Percentiles rank a stretch among this genome's conserved stretches.
These are phyloP conservation scores for Aspergillus persii DNA, from an alignment of 2,329 filamentous ascomycete genomes.

Conservation along the genomic window DNA sequence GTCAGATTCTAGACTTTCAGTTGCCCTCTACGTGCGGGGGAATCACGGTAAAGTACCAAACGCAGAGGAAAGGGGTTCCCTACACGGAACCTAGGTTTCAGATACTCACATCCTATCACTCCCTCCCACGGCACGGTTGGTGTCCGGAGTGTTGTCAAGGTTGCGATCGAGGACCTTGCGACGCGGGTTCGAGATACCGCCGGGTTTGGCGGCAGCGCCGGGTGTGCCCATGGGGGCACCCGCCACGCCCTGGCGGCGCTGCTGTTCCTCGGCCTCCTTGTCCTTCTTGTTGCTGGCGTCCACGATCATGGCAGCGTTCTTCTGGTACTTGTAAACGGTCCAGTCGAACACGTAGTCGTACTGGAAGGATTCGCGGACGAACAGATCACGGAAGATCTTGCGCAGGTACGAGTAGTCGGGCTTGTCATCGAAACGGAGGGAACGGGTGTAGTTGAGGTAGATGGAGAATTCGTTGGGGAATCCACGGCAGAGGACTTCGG, in stretches of 20 bases:
- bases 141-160: slow-evolving; percentile 69
- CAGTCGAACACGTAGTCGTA: slow-evolving; percentile 99
- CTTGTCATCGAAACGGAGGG: slow-evolving; percentile 98
- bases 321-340: slow-evolving; percentile 99
- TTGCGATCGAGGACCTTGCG: slow-evolving; percentile 77
- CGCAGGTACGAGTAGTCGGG: slow-evolving; percentile 99
- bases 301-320: slow-evolving; percentile 94
- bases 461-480: slow-evolving; percentile 99
- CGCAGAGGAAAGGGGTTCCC: slow-evolving; percentile 74
- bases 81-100: slow-evolving; percentile 74
- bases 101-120: slow-evolving; percentile 96
- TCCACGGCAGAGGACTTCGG: slow-evolving; percentile 95
- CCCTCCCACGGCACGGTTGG: slow-evolving; percentile 72
- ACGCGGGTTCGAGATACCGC: slow-evolving; percentile 71
- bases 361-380: slow-evolving; percentile 98
- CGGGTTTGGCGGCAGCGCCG: slow-evolving; percentile 65
- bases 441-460: slow-evolving; percentile 98
- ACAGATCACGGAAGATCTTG: slow-evolving; percentile 99
- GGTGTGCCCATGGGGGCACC: slow-evolving; percentile 54
- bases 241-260: slow-evolving; percentile 65
- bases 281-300: slow-evolving; percentile 71
- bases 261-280: slow-evolving; percentile 74
- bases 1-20: slow-evolving; percentile 70
- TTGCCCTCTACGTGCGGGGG: slow-evolving; percentile 69
- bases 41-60: slow-evolving; percentile 69